phyloP scores from a whole-genome alignment of 2,329 filamentous ascomycete species.

The Aspergillus sp. region DNA sequence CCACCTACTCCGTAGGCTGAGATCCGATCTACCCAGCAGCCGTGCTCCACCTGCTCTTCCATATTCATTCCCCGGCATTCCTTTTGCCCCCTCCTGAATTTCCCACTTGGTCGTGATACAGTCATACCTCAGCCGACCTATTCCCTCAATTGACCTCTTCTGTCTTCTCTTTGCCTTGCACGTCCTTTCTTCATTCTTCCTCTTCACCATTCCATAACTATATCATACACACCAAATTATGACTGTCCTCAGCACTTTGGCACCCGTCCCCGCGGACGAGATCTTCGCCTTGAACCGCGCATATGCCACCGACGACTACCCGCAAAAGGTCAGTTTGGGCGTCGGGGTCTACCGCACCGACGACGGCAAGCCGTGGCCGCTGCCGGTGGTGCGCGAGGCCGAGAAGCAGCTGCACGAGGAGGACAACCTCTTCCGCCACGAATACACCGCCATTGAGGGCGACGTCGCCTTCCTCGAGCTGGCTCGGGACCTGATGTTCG shows the following conservation, averaged over 20 bases:
- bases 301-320: constrained; percentile 68
- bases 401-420: constrained; percentile 66
- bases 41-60: constrained; percentile 11
- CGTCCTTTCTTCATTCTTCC: too few species aligned
- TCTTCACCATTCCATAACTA: too few species aligned
- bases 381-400: constrained; percentile 90
- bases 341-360: constrained; percentile 89
- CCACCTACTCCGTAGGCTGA: neutral
- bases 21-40: constrained; percentile 2
- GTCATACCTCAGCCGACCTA: neutral
- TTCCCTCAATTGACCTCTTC: neutral
- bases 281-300: constrained; percentile 86
- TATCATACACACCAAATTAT: constrained; percentile 14
- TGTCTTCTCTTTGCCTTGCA: neutral
- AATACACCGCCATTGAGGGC: constrained; percentile 94
- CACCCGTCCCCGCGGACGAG: constrained; percentile 84
- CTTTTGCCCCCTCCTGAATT: neutral
- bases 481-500: constrained; percentile 81
- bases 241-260: constrained; percentile 51
- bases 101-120: neutral
- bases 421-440: constrained; percentile 88
- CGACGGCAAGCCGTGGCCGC: constrained; percentile 92
- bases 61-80: neutral
- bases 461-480: constrained; percentile 78
- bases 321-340: constrained; percentile 83